Base-by-base conservation (phyloP, 1,284 basidiomycete species). In the Golubevia pallescens region DNA sequence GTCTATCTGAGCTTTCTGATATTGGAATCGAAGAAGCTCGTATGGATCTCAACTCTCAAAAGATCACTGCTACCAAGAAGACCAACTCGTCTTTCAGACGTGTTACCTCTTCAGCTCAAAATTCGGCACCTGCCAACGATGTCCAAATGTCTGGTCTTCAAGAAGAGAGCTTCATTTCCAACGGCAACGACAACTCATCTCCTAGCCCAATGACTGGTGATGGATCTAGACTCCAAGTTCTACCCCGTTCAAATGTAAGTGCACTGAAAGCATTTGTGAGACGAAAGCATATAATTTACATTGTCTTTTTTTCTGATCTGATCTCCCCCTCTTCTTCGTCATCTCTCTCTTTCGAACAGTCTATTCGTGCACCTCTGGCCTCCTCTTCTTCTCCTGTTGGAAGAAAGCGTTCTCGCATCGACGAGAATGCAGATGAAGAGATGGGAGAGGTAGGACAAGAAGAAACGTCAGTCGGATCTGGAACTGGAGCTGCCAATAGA, bases 41-140 rank as follows among this genome's bases (percentile, higher is more conserved):
- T 14, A 57, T 14, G 8, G 21, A 60, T 20, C 58, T 51, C 54
- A 53, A 51, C 54, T 60, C 48, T 60, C 48, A 60, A 53, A 51
- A 14, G 21, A 8, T 16, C 58, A 38, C 14, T 13, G 58, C 55
- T 13, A 23, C 34, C 24, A 57, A 32, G 14, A 13, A 23, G 8
- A 16, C 34, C 55, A 28, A n/a, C 14, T 10, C 10, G 10, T 28
- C 24, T 23, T 51, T 23, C 21, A 19, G 53, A 54, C 53, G 28
- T 28, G 28, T 34, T 10, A 13, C 8, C 10, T 10, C 55, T 24
- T 57, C 23, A n/a, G 13, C 28, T 23, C 28, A 28, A 28, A 28
- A 28, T 28, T 28, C 28, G 28, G 28, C 28, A 28, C 28, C 28
- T 28, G 28, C 28, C 28, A 28, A 28, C 28, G 28, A 28, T 28